These are phyloP conservation scores for Pichia californica DNA, from an alignment of 805 yeast genomes.

Conservation along the genomic window DNA sequence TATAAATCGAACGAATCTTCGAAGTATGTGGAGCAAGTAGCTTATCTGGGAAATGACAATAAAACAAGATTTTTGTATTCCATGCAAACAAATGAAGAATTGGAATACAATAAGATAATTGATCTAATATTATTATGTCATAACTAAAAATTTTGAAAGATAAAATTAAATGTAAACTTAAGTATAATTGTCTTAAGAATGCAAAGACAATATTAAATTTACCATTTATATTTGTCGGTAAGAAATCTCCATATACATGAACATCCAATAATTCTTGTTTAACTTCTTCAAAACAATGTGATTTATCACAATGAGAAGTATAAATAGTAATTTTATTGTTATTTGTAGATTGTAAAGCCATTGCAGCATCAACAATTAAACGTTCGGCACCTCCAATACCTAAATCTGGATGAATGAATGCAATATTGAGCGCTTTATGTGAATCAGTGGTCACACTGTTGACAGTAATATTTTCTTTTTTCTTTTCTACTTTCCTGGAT, in stretches of 20 bases:
- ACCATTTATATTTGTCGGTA: conserved; percentile 67
- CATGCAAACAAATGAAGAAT: conserved; percentile 43
- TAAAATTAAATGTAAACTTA: conserved; percentile 42
- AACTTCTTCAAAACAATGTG: conserved; percentile 90
- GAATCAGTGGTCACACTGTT: no score
- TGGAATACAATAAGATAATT: conserved; percentile 80
- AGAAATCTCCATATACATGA: conserved; percentile 70
- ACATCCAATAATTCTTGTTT: conserved; percentile 52
- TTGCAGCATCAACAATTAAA: conserved; percentile 91
- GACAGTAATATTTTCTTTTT: no score
- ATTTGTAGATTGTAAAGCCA: conserved; percentile 64
- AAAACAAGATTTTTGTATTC: conserved; percentile 59
- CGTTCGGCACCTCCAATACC: conserved; percentile 99
- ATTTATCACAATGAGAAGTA: conserved; percentile 85
- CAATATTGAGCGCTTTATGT: conserved; percentile 42
- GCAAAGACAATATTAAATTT: conserved; percentile 78
- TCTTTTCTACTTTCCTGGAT: not conserved
- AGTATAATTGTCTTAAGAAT: conserved; percentile 69
- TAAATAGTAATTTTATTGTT: conserved; percentile 49
- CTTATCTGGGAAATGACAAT: conserved; percentile 96
- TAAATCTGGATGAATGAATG: conserved; percentile 90
- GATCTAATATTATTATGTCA: conserved; percentile 83
- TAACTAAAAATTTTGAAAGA: conserved; percentile 41
- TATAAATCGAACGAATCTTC: conserved; percentile 53
- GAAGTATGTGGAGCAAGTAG: conserved; percentile 57